phyloP scores from a whole-genome alignment of 176 grass and related monocot genomes.

The Hyparrhenia diplandra region DNA sequence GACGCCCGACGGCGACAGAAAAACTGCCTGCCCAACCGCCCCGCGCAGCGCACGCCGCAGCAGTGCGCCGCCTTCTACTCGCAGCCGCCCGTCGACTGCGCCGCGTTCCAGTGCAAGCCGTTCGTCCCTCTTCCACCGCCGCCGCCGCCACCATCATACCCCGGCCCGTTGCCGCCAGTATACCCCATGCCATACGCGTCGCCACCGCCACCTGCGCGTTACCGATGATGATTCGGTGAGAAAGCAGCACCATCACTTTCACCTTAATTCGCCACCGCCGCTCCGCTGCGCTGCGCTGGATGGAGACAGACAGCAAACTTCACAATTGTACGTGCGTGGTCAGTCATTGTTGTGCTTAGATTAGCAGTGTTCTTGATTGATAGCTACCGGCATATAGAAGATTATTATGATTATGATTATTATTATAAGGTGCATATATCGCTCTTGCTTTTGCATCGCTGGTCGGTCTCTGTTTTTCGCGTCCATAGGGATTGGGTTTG shows the following conservation, averaged over 20 bases:
- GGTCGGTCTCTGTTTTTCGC: slow-evolving; percentile 26
- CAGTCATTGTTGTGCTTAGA: slow-evolving; percentile 46
- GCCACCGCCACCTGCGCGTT: slow-evolving; percentile 70
- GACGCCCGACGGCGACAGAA: not conserved
- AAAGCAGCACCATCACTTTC: not conserved
- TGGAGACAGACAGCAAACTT: slow-evolving; percentile 7
- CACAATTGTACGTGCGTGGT: slow-evolving; percentile 46
- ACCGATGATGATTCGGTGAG: slow-evolving; percentile 29
- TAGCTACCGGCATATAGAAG: slow-evolving; percentile 47
- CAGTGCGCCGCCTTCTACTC: slow-evolving; percentile 47
- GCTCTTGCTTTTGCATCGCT: not conserved
- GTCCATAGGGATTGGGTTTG: not conserved
- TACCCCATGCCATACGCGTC: slow-evolving; percentile 74
- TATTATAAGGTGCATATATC: slow-evolving; percentile 29
- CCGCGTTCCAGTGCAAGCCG: slow-evolving; percentile 56
- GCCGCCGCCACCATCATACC: slow-evolving; percentile 38
- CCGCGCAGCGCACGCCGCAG: slow-evolving; percentile 47
- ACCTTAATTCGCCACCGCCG: not conserved
- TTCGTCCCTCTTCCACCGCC: slow-evolving; percentile 25
- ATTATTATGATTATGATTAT: too few species aligned
- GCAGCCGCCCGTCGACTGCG: slow-evolving; percentile 37
- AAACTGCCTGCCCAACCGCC: slow-evolving; percentile 54
- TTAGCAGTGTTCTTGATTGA: slow-evolving; percentile 42
- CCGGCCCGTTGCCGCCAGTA: slow-evolving; percentile 66
- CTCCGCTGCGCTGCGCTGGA: not conserved